A percentile compares a stretch with the other conserved stretches of the same genome.
phyloP scores from a whole-genome alignment of 139 green algal species.

The Nannochloris sp. region DNA sequence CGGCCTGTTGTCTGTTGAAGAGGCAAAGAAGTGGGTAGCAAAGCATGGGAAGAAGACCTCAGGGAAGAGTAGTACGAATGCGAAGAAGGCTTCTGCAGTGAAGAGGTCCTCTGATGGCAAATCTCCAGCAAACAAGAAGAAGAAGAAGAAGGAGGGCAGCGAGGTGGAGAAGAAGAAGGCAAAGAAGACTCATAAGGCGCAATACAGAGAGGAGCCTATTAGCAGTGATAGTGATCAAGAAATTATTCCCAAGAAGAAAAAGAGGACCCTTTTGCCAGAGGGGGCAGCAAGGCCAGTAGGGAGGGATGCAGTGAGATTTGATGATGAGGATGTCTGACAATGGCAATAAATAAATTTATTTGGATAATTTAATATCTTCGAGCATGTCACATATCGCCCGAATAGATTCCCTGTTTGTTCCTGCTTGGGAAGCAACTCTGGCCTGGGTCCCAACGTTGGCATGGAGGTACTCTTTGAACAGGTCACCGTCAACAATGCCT shows the following conservation, averaged over 20 bases:
- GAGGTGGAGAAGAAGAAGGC: neutral
- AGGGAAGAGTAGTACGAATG: constrained; percentile 4
- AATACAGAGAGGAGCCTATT: no score
- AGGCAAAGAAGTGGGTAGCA: constrained; percentile 38
- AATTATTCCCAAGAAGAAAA: no score
- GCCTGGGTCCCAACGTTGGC: constrained; percentile 27
- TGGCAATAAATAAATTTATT: neutral
- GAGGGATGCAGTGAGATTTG: no score
- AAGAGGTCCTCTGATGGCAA: neutral
- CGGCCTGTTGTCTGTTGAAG: constrained; percentile 49
- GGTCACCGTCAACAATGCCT: constrained; percentile 48
- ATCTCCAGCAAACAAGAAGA: neutral
- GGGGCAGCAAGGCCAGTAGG: no score
- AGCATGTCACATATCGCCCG: neutral
- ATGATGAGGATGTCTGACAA: neutral
- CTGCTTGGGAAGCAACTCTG: constrained; percentile 9
- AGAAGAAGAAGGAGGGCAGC: neutral
- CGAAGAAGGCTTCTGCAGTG: constrained; percentile 2
- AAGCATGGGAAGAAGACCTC: constrained; percentile 14
- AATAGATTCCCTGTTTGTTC: neutral
- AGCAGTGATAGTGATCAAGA: no score
- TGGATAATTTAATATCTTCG: neutral
- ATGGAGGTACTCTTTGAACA: constrained; percentile 27
- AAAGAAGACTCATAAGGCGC: neutral
- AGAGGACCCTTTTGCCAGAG: no score